Percentiles rank a stretch among this genome's conserved stretches.
Evolutionary conservation across 108 stramenopile species (phyloP).

Genomic region (Skeletonema grethae): DNA sequence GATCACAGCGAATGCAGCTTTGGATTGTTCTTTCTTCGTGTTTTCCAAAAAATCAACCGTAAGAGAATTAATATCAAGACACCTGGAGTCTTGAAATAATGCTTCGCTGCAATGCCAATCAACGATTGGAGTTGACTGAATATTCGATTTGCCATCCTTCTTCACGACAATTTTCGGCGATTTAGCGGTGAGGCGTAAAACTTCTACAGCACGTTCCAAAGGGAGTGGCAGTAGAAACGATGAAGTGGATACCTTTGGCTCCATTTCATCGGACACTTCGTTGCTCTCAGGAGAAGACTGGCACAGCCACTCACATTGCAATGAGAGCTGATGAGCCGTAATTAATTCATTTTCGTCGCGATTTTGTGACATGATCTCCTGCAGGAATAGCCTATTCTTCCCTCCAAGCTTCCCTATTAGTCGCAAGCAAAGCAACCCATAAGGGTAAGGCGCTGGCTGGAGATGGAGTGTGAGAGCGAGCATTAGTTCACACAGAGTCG

Average conservation of each 20-base stretch:
- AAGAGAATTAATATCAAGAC: slow-evolving; percentile 55
- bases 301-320: slow-evolving; percentile 36
- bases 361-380: slow-evolving; percentile 56
- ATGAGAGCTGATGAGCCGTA: slow-evolving; percentile 12
- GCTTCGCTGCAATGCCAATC: not conserved
- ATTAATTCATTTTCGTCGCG: not conserved
- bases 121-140: not conserved
- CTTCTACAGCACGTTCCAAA: slow-evolving; percentile 39
- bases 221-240: slow-evolving; percentile 48
- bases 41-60: slow-evolving; percentile 51
- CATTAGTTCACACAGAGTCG: slow-evolving; percentile 70
- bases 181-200: slow-evolving; percentile 25
- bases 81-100: slow-evolving; percentile 32
- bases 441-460: slow-evolving; percentile 92
- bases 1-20: slow-evolving; percentile 62
- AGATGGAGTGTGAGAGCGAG: slow-evolving; percentile 84
- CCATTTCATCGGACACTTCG: not conserved
- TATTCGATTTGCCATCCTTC: not conserved
- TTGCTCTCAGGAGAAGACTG: not conserved
- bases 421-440: slow-evolving; percentile 88
- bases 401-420: slow-evolving; percentile 95
- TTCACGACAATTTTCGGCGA: slow-evolving; percentile 26
- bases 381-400: slow-evolving; percentile 86
- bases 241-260: not conserved
- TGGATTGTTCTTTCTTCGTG: slow-evolving; percentile 50